These are phyloP conservation scores for Coelastrella sp. DNA, from an alignment of 139 green algal genomes.

Conservation along the genomic window DNA sequence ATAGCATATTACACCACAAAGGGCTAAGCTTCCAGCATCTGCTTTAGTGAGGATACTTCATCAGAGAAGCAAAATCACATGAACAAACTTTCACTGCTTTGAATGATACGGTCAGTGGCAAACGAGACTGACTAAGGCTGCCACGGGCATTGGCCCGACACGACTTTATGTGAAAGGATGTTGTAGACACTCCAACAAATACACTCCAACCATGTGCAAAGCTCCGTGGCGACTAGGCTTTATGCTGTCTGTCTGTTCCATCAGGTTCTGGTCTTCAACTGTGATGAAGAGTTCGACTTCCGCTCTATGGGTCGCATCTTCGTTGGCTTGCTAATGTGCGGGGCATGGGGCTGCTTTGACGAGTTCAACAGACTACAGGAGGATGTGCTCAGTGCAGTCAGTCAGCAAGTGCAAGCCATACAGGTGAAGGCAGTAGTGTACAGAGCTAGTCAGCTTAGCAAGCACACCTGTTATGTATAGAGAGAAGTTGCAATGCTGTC, in stretches of 20 bases:
- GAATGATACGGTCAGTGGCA: no score
- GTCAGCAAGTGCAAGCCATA: slow-evolving; percentile 82
- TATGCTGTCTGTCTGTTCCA: background rate
- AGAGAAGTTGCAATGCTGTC: no score
- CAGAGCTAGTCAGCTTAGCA: no score
- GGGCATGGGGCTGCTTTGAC: slow-evolving; percentile 92
- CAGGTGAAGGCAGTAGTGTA: no score
- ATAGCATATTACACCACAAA: no score
- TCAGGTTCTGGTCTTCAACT: slow-evolving; percentile 92
- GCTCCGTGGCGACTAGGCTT: no score
- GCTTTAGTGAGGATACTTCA: no score
- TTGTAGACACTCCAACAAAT: background rate
- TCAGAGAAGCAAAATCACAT: no score
- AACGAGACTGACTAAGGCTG: no score
- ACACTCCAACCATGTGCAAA: background rate
- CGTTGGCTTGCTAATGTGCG: slow-evolving; percentile 83
- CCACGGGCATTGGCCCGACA: background rate
- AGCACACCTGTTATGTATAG: no score
- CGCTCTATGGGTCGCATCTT: slow-evolving; percentile 87
- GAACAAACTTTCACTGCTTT: no score
- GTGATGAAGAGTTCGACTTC: slow-evolving; percentile 90
- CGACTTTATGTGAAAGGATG: background rate
- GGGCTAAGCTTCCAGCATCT: no score
- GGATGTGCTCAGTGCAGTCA: slow-evolving; percentile 86
- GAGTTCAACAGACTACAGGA: slow-evolving; percentile 91